These are phyloP conservation scores for Pseudogymnoascus sp. DNA, from an alignment of 2,329 filamentous ascomycete genomes.

Conservation along the genomic window DNA sequence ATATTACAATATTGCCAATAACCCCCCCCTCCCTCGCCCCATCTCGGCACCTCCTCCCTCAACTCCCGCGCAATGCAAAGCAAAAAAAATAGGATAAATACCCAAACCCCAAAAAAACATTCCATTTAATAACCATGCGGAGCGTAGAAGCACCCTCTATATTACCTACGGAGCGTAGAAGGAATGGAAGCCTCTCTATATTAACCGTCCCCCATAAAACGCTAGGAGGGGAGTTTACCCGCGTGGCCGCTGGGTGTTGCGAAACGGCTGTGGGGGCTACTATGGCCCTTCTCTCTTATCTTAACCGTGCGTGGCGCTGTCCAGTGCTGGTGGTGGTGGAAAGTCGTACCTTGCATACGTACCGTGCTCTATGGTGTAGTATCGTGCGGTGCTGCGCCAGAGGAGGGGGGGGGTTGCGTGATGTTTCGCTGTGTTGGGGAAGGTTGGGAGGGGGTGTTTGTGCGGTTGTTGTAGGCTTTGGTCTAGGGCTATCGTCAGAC, in stretches of 20 bases:
- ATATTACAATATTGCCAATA: background rate
- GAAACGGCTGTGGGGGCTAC: background rate
- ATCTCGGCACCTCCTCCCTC: background rate
- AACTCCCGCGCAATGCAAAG: background rate
- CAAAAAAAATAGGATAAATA: background rate
- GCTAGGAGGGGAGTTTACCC: background rate
- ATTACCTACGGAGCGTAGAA: background rate
- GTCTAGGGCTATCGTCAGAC: background rate
- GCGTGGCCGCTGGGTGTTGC: no score
- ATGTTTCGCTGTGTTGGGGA: background rate
- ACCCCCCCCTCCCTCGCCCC: background rate
- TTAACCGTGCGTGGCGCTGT: background rate
- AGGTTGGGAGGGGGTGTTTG: background rate
- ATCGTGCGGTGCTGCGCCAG: background rate
- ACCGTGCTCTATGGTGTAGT: background rate
- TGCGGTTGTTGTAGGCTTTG: background rate
- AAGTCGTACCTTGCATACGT: background rate
- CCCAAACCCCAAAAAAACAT: no score
- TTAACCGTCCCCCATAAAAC: background rate
- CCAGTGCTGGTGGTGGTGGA: no score
- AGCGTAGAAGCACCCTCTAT: background rate
- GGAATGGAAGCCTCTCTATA: background rate
- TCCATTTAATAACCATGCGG: background rate
- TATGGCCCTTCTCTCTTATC: background rate
- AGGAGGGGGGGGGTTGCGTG: background rate